A percentile compares a stretch with the other conserved stretches of the same genome.
Conservation (phyloP, 148 eudicot species). For the Talinum fruticosum region DNA sequence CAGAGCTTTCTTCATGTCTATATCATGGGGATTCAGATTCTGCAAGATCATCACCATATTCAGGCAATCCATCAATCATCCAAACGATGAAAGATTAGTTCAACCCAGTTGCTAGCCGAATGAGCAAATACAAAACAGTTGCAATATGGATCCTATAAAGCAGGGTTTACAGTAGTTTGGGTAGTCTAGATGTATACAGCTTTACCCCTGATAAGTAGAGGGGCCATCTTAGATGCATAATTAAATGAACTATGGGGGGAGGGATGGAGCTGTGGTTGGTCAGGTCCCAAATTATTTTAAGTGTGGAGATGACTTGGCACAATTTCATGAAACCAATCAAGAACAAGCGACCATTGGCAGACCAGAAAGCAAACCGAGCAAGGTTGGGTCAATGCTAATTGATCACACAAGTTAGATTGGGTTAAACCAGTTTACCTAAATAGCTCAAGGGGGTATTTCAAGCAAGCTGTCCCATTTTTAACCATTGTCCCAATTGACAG, state of each 20-base stretch:
- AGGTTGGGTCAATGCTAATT: background rate
- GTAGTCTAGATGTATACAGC: background rate
- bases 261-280: background rate
- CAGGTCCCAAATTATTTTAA: background rate
- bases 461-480: background rate
- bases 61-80: background rate
- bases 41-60: slow-evolving; percentile 23
- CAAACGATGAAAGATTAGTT: background rate
- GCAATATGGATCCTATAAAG: background rate
- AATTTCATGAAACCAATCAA: background rate
- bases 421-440: background rate
- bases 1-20: slow-evolving; percentile 69
- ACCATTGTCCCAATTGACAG: background rate
- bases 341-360: background rate
- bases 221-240: background rate
- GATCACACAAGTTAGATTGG: background rate
- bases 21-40: slow-evolving; percentile 47
- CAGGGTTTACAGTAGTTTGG: background rate
- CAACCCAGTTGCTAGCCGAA: background rate
- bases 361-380: background rate
- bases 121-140: background rate
- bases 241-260: background rate
- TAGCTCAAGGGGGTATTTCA: background rate
- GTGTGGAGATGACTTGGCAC: background rate
- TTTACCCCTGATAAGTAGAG: background rate